Evolutionary conservation across 164 flowering plant genomes (phyloP).

Genomic region (Vitis amurensis): DNA sequence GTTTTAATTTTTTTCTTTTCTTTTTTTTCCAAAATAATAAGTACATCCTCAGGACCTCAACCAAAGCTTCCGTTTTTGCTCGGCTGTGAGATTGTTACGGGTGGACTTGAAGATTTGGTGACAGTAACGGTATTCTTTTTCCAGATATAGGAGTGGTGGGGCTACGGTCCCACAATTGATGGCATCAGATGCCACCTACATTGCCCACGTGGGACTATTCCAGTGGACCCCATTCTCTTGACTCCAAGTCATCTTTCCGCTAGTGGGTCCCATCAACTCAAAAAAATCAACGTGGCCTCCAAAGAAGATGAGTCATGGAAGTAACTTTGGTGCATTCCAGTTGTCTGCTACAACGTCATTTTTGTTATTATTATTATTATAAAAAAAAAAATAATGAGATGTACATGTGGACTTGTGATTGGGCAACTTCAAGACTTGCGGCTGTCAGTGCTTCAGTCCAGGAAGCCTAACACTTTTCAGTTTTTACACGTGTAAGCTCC

Average conservation of each 20-base stretch:
- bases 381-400: too few relatives aligned
- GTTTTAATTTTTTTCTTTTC: too few relatives aligned
- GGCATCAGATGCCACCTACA: background rate
- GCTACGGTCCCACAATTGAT: background rate
- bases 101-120: too few relatives aligned
- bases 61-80: too few relatives aligned
- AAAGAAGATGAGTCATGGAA: background rate
- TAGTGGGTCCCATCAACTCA: too few relatives aligned
- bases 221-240: background rate
- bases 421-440: slow-evolving; percentile 35
- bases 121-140: background rate
- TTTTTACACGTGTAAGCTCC: slow-evolving; percentile 23
- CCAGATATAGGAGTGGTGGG: background rate
- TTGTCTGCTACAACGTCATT: slow-evolving; percentile 1
- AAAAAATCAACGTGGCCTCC: background rate
- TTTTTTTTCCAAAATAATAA: too few relatives aligned
- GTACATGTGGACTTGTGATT: background rate
- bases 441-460: slow-evolving; percentile 32
- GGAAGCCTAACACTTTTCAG: slow-evolving; percentile 9
- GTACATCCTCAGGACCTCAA: too few relatives aligned
- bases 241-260: background rate
- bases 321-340: slow-evolving; percentile 12
- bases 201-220: background rate
- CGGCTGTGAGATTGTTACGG: too few relatives aligned
- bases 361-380: background rate